Evolutionary conservation across 176 grass and related monocot genomes (phyloP), one percentile per base, ranked within the genome.

Genomic region (Bolboschoenus planiculmis): DNA sequence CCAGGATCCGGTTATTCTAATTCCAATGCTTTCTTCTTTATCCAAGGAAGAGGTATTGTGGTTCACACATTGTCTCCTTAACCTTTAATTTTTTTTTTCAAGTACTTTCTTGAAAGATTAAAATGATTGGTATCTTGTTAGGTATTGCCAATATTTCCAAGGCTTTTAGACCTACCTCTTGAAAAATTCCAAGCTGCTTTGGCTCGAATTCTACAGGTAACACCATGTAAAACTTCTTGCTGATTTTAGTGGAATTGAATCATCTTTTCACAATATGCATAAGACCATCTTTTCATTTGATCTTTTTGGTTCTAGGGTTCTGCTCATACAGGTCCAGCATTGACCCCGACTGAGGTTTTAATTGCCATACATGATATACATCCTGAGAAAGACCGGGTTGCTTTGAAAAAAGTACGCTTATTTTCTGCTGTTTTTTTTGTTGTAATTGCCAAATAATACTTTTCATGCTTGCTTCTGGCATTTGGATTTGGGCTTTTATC

Each of bases 301-400:
- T 79, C 1, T 80, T 64, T 78, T 50, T 78, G 15, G 7, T 85
- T 62, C 21, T 37, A 99, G 97, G 97, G 97, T 83, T 96, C 97
- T 65, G 89, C 97, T 88, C 97, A 99, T 88, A 92, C 86, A 46
- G 91, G 97, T 81, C 97, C 97, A 80, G 97, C 91, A 42, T 92
- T 99, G 85, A 99, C 97, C 24, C 97, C 97, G 54, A 84, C 91
- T 78, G 97, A 99, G 91, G 97, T 96, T 87, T 86, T 99, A 24
- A 93, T 99, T 81, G 93, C 93, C 37, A 99, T 99, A 88, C 97
- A 99, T 93, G 93, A 96, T 85, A 96, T 99, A 86, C 86, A 86
- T 85, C 89, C 91, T 83, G 93, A 92, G 65, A 99, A 88, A 84
- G 91, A 99, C 83, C 81, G 87, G 67, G 93, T 99, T 88, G 88